Base-by-base conservation (phyloP, 1,284 basidiomycete species). In the Ceratobasidium papillatum region DNA sequence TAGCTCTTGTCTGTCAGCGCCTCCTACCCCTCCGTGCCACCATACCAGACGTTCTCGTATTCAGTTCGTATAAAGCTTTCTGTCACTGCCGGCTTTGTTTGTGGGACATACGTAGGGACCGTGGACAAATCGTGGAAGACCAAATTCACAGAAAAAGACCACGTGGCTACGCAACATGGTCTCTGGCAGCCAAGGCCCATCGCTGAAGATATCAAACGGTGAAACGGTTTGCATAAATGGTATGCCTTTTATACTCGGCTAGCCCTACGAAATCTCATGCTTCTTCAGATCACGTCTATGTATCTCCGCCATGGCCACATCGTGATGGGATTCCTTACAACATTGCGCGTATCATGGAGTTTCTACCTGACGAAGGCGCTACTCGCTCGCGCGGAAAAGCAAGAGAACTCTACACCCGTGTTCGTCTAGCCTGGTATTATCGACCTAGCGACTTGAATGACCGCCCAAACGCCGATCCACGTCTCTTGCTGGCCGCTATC, bases 321-420 rank as follows among this genome's bases (percentile, higher is more conserved):
- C 90, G 96, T 74, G 94, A 96, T 80, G 94, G 95, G 80, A 84
- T 94, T 52, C 94, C 94, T 74, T 98, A 98, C 83, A 94, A 92
- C 62, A 90, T 98, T 64, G 96, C 93, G 62, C 91, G 96, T 77
- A 95, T 98, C 83, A 98, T 98, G 93, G 94, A 97, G 83, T 97
- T 98, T 80, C 86, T 98, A 47, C 91, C 93, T 56, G 90, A 93
- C 43, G 89, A 91, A 80, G 90, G 90, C 75, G 85, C 86, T n/a
- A 66, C 74, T 22, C 78, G 63, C 58, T 64, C 56, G 32, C 85
- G 84, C 78, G 87, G 87, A 78, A 88, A 90, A 80, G 80, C 83
- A 78, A 82, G 83, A 79, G 88, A 91, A 82, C 84, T 87, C 51
- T 88, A 89, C 82, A 89, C 91, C 79, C 88, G 93, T 81, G 95